phyloP scores from a whole-genome alignment of 257 asterid species.

The Rauvolfia tetraphylla region DNA sequence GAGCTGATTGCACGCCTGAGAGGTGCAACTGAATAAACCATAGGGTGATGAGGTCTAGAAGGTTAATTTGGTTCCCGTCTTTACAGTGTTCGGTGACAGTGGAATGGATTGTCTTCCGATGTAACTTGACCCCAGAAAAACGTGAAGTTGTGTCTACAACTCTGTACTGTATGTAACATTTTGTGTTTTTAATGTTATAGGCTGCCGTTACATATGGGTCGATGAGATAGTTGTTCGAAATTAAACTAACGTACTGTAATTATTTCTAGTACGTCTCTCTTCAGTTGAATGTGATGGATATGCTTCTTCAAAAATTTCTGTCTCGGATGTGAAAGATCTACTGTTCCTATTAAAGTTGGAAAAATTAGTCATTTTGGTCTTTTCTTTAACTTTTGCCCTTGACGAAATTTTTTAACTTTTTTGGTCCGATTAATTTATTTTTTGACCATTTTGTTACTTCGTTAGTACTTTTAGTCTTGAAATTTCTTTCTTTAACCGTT shows the following conservation, averaged over 20 bases:
- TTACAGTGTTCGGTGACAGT: slow-evolving; percentile 18
- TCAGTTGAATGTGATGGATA: not conserved
- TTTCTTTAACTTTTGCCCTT: too few relatives aligned
- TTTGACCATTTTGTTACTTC: too few relatives aligned
- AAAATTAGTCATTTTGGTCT: too few relatives aligned
- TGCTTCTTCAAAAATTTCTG: too few relatives aligned
- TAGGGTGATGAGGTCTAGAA: slow-evolving; percentile 13
- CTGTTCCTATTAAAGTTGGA: too few relatives aligned
- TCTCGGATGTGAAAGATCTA: too few relatives aligned
- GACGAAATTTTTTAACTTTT: too few relatives aligned
- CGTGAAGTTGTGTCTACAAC: not conserved
- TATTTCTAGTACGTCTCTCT: not conserved
- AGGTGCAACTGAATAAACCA: slow-evolving; percentile 31
- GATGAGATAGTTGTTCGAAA: not conserved
- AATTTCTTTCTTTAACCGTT: too few relatives aligned
- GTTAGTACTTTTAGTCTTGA: too few relatives aligned
- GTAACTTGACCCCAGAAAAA: not conserved
- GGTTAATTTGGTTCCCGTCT: slow-evolving; percentile 12
- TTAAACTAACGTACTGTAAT: not conserved
- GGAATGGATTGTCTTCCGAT: slow-evolving; percentile 17
- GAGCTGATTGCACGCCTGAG: slow-evolving; percentile 62
- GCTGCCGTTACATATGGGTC: not conserved
- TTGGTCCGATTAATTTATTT: too few relatives aligned
- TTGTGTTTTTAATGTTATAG: not conserved
- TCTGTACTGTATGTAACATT: not conserved